A percentile compares a stretch with the other conserved stretches of the same genome.
These are phyloP conservation scores for Obba rivulosa DNA, from an alignment of 768 basidiomycete genomes.

Conservation along the genomic window DNA sequence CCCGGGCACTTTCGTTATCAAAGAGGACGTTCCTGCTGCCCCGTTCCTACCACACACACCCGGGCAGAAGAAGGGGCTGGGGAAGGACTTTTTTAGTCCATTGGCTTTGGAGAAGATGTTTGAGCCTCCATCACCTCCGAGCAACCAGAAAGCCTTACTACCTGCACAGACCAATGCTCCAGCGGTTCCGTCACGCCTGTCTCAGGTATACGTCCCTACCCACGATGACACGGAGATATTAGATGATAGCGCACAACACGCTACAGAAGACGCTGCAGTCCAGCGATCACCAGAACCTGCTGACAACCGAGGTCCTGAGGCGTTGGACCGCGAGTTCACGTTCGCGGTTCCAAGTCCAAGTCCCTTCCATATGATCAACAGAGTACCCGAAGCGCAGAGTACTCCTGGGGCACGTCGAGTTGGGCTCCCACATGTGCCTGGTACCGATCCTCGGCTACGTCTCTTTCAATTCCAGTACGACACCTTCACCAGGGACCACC, in stretches of 20 bases:
- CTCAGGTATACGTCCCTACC: conserved; percentile 30
- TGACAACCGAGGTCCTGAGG: neutral
- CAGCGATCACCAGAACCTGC: neutral
- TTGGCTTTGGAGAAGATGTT: conserved; percentile 88
- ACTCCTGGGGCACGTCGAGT: conserved; percentile 43
- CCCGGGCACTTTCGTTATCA: conserved; percentile 71
- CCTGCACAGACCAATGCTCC: conserved; percentile 18
- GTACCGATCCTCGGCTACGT: conserved; percentile 70
- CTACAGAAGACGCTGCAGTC: neutral
- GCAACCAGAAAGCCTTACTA: conserved; percentile 15
- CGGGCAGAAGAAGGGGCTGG: conserved; percentile 46
- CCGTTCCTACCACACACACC: conserved; percentile 65
- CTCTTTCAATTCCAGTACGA: conserved; percentile 95
- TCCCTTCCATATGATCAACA: conserved; percentile 19
- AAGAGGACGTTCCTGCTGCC: conserved; percentile 54
- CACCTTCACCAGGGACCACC: conserved; percentile 91
- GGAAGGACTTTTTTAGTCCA: conserved; percentile 86
- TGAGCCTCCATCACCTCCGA: conserved; percentile 81
- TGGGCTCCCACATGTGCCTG: conserved; percentile 25
- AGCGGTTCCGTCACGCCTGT: conserved; percentile 29
- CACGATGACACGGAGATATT: conserved; percentile 14
- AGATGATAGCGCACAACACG: neutral
- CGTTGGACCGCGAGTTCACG: conserved; percentile 56
- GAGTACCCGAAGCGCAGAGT: conserved; percentile 53
- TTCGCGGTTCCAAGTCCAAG: conserved; percentile 57